These are phyloP conservation scores for Boehmeria nivea DNA, from an alignment of 306 rosid species.

Conservation along the genomic window DNA sequence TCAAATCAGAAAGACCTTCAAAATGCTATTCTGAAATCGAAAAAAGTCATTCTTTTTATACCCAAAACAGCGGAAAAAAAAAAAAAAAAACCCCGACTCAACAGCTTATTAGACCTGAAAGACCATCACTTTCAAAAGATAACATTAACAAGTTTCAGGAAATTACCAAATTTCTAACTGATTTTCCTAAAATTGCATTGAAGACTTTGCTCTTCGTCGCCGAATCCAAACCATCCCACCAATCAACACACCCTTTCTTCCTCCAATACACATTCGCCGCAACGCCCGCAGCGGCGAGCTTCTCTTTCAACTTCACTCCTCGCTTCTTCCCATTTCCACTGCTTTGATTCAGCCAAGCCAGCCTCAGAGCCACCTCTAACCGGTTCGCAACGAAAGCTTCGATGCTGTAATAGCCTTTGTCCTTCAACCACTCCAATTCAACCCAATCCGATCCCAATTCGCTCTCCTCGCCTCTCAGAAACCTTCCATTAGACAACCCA, in stretches of 20 bases:
- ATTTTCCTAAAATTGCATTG: slow-evolving; percentile 4
- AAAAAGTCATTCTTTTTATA: no score
- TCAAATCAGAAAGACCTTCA: no score
- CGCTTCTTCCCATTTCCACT: slow-evolving; percentile 50
- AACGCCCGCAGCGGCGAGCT: slow-evolving; percentile 37
- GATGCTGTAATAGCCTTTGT: slow-evolving; percentile 63
- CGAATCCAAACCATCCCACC: slow-evolving; percentile 73
- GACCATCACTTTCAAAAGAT: neutral
- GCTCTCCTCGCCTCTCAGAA: slow-evolving; percentile 65
- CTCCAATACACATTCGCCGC: slow-evolving; percentile 76
- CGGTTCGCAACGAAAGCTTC: slow-evolving; percentile 74
- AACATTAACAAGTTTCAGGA: neutral
- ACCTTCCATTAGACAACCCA: slow-evolving; percentile 48
- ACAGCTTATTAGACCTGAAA: neutral
- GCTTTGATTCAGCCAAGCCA: slow-evolving; percentile 60
- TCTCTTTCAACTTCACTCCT: slow-evolving; percentile 79
- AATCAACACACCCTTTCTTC: slow-evolving; percentile 83
- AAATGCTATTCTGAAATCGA: no score
- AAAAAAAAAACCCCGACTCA: neutral
- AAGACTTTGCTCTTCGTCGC: slow-evolving; percentile 23
- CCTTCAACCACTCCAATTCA: slow-evolving; percentile 76
- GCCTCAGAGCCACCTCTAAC: slow-evolving; percentile 68
- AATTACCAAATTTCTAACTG: slow-evolving; percentile 71
- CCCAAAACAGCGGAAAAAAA: no score
- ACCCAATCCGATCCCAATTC: slow-evolving; percentile 70